Evolutionary conservation across 2,329 filamentous ascomycete species (phyloP), one percentile per base, ranked within the genome.

Genomic region (Penicillium sp.): DNA sequence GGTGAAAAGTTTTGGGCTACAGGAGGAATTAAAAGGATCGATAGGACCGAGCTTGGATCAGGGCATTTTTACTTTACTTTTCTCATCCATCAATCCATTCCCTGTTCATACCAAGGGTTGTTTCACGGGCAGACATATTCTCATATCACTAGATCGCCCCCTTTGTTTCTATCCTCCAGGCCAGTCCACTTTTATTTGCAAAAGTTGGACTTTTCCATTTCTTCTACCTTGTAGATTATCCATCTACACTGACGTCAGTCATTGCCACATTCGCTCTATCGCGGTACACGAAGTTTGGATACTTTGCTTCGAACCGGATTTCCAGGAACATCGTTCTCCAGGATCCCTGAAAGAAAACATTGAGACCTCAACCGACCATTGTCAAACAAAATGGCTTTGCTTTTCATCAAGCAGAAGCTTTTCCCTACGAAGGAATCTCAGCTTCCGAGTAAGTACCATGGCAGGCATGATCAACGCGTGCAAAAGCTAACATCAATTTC

Each of bases 351-450:
- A 22, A 27, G 1, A 19, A 26, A n/a, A 37, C 16, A 49, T 49
- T 49, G 31, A 37, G 31, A 37, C 21, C 11, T 8, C 29, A 27
- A 48, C 19, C 47, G 19, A 48, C 21, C 31, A 16, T 45, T 33
- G 27, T 6, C 29, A 21, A 45, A 46, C 11, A 41, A 46, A 52
- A 76, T 75, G 73, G 73, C 72, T n/a, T 62, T 75, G n/a, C 58
- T 74, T 21, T 75, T 75, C 48, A 43, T 75, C 58, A 75, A 73
- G 56, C 66, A 73, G 47, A 75, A 71, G 49, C 59, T 76, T 27
- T 74, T 75, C 44, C 71, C 73, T 2, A 58, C 45, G 26, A 58
- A 47, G 56, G 56, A 64, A 49, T 60, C 65, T 41, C 59, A 63
- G 57, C 35, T 56, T 43, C 44, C 29, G 10, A 39, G 59, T 63